Base-by-base conservation (phyloP, 169 alveolate genomes). In the Cryptosporidium ryanae region DNA sequence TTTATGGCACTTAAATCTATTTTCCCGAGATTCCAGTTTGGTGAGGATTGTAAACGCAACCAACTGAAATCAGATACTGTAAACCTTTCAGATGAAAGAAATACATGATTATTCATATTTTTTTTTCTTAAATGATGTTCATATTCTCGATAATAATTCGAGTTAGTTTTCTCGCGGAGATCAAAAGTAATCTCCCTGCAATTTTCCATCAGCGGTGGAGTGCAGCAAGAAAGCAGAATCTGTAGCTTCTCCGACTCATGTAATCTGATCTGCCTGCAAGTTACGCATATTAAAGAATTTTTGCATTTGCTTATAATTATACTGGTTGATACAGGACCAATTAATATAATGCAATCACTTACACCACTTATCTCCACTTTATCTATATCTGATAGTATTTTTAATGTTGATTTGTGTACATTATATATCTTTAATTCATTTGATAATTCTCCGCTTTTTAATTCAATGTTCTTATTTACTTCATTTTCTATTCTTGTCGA, bases 281-380 rank as follows among this genome's bases (percentile, higher is more conserved):
- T 38, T 13, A 76, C 59, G 2, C n/a, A 43, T 23, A 76, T 38
- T 18, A 43, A 13, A 27, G 54, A 59, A 34, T 55, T 61, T n/a
- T 27, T 55, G n/a, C 87, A 76, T 31, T 76, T 31, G 4, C 18
- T 61, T 21, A 76, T 59, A 3, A 25, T 12, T 21, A 76, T 48
- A 18, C 65, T 59, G 12, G 76, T 76, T 61, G 55, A 29, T 43
- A 61, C 87, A 12, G 87, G 87, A 18, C 87, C 87, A 34, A 76
- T 4, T 38, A 21, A 57, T 25, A 76, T 76, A 4, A 43, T 31
- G 49, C 87, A 57, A 5, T 55, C 34, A 31, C 44, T 61, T 46
- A 32, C 63, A 31, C 59, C 63, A n/a, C 64, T 76, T 44, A 76
- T 15, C 10, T 55, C 71, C 10, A 76, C n/a, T 55, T 46, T 25